A percentile compares a stretch with the other conserved stretches of the same genome.
These are phyloP conservation scores for Nadsonia starkeyi-henricii DNA, from an alignment of 1,139 yeast species.

Conservation along the genomic window DNA sequence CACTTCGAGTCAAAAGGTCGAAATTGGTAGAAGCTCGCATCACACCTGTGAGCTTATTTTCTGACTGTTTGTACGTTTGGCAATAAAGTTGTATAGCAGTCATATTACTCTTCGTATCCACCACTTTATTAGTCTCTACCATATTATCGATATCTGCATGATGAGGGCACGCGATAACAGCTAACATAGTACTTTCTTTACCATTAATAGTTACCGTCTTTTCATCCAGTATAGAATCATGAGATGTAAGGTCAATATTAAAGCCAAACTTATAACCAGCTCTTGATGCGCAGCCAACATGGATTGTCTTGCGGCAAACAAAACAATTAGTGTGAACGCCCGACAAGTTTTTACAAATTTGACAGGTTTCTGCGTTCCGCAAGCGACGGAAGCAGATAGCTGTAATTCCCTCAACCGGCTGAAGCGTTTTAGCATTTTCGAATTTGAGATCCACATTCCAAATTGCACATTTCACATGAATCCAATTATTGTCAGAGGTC, in stretches of 20 bases:
- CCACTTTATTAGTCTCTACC: conserved; percentile 14
- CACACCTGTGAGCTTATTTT: conserved; percentile 14
- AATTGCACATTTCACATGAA: conserved; percentile 64
- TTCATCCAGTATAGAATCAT: conserved; percentile 12
- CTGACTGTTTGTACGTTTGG: conserved; percentile 16
- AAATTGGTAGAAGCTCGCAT: conserved; percentile 11
- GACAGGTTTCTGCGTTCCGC: conserved; percentile 22
- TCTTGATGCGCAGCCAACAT: conserved; percentile 52
- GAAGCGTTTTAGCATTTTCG: conserved; percentile 28
- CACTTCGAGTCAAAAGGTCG: not conserved
- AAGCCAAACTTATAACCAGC: conserved; percentile 22
- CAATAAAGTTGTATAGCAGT: conserved; percentile 21
- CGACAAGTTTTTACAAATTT: conserved; percentile 27
- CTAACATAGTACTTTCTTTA: conserved; percentile 20
- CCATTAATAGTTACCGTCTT: conserved; percentile 26
- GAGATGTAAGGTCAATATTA: conserved; percentile 12
- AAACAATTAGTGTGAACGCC: conserved; percentile 34
- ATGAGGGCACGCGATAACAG: conserved; percentile 22
- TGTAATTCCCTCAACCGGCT: conserved; percentile 29
- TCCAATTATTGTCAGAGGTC: conserved; percentile 63
- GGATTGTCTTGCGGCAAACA: conserved; percentile 31
- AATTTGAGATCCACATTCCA: conserved; percentile 33
- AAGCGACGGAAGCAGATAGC: conserved; percentile 14
- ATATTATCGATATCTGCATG: conserved; percentile 13
- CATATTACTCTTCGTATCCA: conserved; percentile 14